Evolutionary conservation across 352 stramenopile species (phyloP).

Genomic region (Phytophthora macrochlamydospora): DNA sequence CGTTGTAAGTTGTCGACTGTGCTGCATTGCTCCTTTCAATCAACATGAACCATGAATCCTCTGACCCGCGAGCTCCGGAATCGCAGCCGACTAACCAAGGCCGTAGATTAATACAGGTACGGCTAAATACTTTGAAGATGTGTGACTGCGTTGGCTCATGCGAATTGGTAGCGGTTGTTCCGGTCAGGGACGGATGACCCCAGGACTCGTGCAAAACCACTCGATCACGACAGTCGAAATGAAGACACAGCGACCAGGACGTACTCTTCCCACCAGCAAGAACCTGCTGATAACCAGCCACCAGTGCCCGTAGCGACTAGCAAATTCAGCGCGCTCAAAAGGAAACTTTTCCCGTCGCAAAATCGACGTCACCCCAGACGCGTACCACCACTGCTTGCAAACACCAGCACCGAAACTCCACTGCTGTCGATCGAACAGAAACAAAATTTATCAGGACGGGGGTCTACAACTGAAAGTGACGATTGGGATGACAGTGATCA

Average conservation of each 20-base stretch:
- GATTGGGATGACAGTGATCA: background rate
- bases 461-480: background rate
- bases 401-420: slow-evolving; percentile 1
- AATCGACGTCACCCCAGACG: slow-evolving; percentile 48
- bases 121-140: background rate
- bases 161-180: slow-evolving; percentile 54
- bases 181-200: slow-evolving; percentile 20
- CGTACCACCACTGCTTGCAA: slow-evolving; percentile 50
- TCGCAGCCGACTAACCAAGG: slow-evolving; percentile 36
- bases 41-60: slow-evolving; percentile 28
- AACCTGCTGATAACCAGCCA: slow-evolving; percentile 7
- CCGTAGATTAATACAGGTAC: slow-evolving; percentile 45
- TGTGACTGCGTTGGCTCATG: background rate
- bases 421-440: slow-evolving; percentile 11
- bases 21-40: background rate
- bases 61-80: slow-evolving; percentile 23
- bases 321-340: slow-evolving; percentile 55
- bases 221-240: slow-evolving; percentile 16
- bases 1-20: background rate
- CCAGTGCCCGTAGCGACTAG: slow-evolving; percentile 11
- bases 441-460: background rate
- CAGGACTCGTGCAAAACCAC: background rate
- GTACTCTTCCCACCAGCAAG: background rate
- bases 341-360: slow-evolving; percentile 59
- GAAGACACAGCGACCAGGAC: slow-evolving; percentile 11